phyloP scores from a whole-genome alignment of 2,329 filamentous ascomycete genomes.

The Colletotrichum sp. region DNA sequence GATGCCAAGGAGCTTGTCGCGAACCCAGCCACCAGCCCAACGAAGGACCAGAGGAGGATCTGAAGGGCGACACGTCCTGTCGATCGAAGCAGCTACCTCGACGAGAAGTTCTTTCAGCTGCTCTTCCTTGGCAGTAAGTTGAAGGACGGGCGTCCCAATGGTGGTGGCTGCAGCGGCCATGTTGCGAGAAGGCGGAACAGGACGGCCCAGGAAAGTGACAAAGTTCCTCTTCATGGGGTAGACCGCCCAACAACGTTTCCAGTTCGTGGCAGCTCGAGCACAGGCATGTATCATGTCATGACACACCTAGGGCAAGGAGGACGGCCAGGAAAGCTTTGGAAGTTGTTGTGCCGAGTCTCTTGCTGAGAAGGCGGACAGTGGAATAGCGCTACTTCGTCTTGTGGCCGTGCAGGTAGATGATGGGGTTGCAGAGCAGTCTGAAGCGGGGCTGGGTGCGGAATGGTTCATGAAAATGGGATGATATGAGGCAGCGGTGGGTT shows the following conservation, averaged over 20 bases:
- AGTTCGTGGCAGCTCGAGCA: not conserved
- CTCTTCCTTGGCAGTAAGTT: slow-evolving; percentile 72
- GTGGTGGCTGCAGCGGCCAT: slow-evolving; percentile 21
- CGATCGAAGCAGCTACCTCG: slow-evolving; percentile 78
- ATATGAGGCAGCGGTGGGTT: not conserved
- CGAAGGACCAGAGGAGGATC: slow-evolving; percentile 70
- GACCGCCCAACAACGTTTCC: not conserved
- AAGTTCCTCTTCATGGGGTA: slow-evolving; percentile 21
- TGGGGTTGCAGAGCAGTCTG: not conserved
- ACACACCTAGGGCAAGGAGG: not conserved
- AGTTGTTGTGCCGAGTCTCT: not conserved
- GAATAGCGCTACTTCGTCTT: not conserved
- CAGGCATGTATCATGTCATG: slow-evolving; percentile 15
- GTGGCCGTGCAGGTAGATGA: not conserved
- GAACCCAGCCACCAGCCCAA: slow-evolving; percentile 88
- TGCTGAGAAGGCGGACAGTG: not conserved
- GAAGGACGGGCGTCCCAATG: slow-evolving; percentile 32
- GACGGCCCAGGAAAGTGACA: slow-evolving; percentile 10
- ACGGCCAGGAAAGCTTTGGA: not conserved
- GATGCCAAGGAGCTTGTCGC: slow-evolving; percentile 78
- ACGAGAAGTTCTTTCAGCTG: slow-evolving; percentile 79
- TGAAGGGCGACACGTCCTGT: slow-evolving; percentile 49
- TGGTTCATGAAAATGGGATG: not conserved
- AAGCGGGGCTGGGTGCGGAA: not conserved
- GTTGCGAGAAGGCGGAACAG: not conserved